Base-by-base conservation (phyloP, 2,329 filamentous ascomycete genomes). In the Ascochyta fabae region DNA sequence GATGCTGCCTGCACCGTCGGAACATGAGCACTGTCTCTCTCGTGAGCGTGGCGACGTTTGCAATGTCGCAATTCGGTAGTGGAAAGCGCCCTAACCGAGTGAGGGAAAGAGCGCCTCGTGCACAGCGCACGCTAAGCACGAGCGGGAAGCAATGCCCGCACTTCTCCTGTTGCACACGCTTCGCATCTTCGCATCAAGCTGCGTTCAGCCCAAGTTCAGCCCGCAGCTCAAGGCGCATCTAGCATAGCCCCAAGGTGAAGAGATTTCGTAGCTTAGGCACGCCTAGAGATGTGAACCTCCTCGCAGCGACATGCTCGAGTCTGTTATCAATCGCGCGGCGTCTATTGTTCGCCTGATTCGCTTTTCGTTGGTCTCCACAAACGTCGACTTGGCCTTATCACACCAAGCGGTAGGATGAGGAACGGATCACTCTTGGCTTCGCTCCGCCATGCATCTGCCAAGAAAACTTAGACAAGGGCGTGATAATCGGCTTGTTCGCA, bases 381-480 rank as follows among this genome's bases (percentile, higher is more conserved):
- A 33, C 47, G 40, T 48, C 40, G 35, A 52, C 43, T 40, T 45
- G 27, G 51, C 48, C 58, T 60, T 59, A 58, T 62, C 59, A 51
- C 40, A 51, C 51, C 41, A 41, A 40, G 31, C 35, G 48, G 34
- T 55, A 41, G 44, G 58, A 60, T 50, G 49, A 48, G 52, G 51
- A 60, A 56, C 44, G 41, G 36, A 48, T 22, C n/a, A 36, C 27
- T 44, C 61, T 62, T 65, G 59, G 61, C 54, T 33, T 36, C 12
- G 34, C 38, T 58, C 43, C 48, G 58, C 63, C 59, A 59, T 59
- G 59, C 58, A 43, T 40, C 36, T 15, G 61, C 63, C 63, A 63
- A 66, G 63, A 24, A 13, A 41, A 26, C 33, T 50, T 56, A 47
- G 57, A 60, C 62, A 56, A 56, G 58, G 43, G 47, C 38, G 31